These are phyloP conservation scores for Crithidia expoeki DNA, from an alignment of 208 protist genomes.

Conservation along the genomic window DNA sequence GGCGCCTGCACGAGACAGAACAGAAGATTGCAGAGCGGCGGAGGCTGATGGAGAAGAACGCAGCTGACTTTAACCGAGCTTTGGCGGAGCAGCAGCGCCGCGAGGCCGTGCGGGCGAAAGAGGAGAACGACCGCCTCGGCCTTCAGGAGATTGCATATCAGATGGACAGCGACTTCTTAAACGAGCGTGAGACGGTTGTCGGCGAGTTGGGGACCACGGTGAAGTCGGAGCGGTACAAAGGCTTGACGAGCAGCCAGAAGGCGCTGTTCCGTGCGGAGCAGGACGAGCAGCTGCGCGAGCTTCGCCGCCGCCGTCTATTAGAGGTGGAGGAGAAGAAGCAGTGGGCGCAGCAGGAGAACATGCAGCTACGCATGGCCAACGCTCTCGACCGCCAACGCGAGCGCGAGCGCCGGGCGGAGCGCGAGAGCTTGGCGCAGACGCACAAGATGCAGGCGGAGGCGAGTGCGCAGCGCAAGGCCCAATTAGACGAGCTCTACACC, in stretches of 20 bases:
- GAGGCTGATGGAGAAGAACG: conserved; percentile 63
- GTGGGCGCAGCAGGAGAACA: conserved; percentile 88
- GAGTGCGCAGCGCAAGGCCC: conserved; percentile 47
- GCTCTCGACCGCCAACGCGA: conserved; percentile 86
- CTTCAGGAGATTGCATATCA: conserved; percentile 92
- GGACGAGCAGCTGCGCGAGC: conserved; percentile 75
- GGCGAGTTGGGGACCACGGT: conserved; percentile 72
- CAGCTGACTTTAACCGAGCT: conserved; percentile 88
- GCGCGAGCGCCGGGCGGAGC: conserved; percentile 78
- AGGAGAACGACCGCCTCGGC: conserved; percentile 80
- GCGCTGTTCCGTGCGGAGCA: conserved; percentile 64
- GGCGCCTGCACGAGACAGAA: conserved; percentile 82
- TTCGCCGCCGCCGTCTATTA: conserved; percentile 77
- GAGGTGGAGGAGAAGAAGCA: conserved; percentile 90
- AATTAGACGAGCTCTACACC: conserved; percentile 83
- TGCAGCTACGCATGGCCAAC: conserved; percentile 89
- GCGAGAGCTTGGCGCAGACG: conserved; percentile 57
- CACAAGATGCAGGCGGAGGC: conserved; percentile 71
- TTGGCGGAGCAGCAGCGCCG: conserved; percentile 86
- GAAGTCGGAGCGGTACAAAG: conserved; percentile 85
- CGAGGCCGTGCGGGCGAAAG: conserved; percentile 73
- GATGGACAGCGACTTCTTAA: conserved; percentile 90
- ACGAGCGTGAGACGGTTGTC: conserved; percentile 84
- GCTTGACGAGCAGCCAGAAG: conserved; percentile 64
- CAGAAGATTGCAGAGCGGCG: conserved; percentile 77